Conservation (phyloP, 1,139 yeast species). For the Yamadazyma jaroonii region DNA sequence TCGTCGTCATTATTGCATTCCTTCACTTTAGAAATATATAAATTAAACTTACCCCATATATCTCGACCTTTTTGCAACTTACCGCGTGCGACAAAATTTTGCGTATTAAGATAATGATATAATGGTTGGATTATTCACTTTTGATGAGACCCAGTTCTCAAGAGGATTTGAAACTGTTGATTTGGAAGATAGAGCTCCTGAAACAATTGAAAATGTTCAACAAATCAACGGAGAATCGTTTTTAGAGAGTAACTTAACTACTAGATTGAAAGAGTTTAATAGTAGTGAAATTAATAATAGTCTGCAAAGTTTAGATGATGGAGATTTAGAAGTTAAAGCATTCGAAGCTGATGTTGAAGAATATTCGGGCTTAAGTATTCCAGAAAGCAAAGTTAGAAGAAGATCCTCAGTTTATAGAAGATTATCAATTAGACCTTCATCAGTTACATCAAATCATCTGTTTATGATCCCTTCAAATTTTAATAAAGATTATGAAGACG, state of each 20-base stretch:
- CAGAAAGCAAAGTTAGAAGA: conserved; percentile 13
- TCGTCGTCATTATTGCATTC: conserved; percentile 2
- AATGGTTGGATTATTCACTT: conserved; percentile 17
- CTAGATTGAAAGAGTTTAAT: too few relatives aligned
- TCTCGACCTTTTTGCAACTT: conserved; percentile 1
- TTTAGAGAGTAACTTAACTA: too few relatives aligned
- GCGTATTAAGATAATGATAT: not conserved
- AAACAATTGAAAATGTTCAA: too few relatives aligned
- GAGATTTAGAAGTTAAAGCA: conserved; percentile 7
- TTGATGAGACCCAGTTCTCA: conserved; percentile 18
- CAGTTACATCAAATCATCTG: conserved; percentile 17
- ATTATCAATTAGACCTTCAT: conserved; percentile 20
- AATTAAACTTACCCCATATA: too few relatives aligned
- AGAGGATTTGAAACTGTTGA: too few relatives aligned
- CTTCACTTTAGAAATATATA: conserved; percentile 1
- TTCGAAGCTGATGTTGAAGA: conserved; percentile 1
- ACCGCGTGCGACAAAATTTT: conserved; percentile 1
- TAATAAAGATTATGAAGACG: conserved; percentile 13
- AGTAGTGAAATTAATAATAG: conserved; percentile 3
- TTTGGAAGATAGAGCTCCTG: too few relatives aligned
- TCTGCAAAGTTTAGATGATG: conserved; percentile 1
- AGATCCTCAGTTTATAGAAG: conserved; percentile 23
- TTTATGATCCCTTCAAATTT: conserved; percentile 20
- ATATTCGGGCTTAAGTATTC: conserved; percentile 1
- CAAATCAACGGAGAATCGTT: too few relatives aligned